Conservation (phyloP, 371 early-diverging fungal genomes). For the Nematocida sp. region DNA sequence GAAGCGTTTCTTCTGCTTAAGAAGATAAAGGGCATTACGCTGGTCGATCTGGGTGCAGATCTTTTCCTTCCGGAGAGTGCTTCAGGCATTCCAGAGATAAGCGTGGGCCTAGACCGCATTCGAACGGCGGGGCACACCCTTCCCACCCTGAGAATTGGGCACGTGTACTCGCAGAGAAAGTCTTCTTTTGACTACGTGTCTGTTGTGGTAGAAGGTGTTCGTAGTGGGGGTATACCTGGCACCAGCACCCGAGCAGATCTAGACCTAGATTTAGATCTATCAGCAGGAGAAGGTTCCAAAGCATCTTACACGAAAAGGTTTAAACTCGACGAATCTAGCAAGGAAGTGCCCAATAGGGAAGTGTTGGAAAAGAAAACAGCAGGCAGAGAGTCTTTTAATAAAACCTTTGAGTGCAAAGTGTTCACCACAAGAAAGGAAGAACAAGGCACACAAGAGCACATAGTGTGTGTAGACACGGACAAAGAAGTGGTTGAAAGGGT, state of each 20-base stretch:
- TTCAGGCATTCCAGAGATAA: slow-evolving; percentile 45
- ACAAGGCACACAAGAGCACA: background rate
- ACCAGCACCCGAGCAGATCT: too few relatives aligned
- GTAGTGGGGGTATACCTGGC: background rate
- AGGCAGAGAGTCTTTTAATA: background rate
- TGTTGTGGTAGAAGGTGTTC: background rate
- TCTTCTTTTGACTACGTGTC: background rate
- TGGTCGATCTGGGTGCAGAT: too few relatives aligned
- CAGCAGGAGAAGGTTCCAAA: background rate
- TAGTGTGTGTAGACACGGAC: background rate
- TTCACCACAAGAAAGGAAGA: background rate
- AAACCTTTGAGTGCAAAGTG: background rate
- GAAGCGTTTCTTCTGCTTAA: slow-evolving; percentile 62
- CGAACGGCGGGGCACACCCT: slow-evolving; percentile 1
- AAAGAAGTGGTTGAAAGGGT: slow-evolving; percentile 49
- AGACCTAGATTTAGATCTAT: too few relatives aligned
- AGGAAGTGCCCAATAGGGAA: too few relatives aligned
- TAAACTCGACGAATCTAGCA: background rate
- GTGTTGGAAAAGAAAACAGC: background rate
- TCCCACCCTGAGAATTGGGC: slow-evolving; percentile 23
- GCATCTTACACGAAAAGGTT: background rate
- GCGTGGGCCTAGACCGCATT: slow-evolving; percentile 9
- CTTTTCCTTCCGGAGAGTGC: too few relatives aligned
- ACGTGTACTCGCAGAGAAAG: slow-evolving; percentile 8
- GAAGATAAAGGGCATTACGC: slow-evolving; percentile 57